Evolutionary conservation across 257 asterid genomes (phyloP), one percentile per base, ranked within the genome.

Genomic region (Solanum dulcamara): DNA sequence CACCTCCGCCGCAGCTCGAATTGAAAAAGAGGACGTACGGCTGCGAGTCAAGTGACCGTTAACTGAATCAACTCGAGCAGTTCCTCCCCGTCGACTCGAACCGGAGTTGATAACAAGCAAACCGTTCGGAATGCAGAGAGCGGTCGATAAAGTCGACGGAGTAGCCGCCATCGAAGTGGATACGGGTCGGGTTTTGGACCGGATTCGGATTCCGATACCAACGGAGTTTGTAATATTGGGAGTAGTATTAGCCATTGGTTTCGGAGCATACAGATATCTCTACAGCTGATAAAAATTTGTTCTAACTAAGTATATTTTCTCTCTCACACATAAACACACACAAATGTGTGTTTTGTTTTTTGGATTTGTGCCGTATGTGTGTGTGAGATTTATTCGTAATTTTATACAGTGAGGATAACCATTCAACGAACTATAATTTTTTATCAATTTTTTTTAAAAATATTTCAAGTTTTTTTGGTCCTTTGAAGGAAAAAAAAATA

Each of bases 201-300:
- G 85, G 62, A 77, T 20, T 5, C 66, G 85, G 44, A 77, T 24
- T 42, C 83, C 40, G 86, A 86, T 22, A 46, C 85, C 86, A 51
- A 50, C 28, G 32, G 83, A 50, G 46, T 70, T 84, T 32, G 80
- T 71, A 79, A 79, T 79, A 48, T 48, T 79, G 40, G 83, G n/a
- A 55, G 81, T 46, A 72, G 71, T 81, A 77, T 67, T 40, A 35
- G 90, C 91, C 91, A 86, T 84, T 88, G 89, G 88, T 88, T 89
- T 77, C 89, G 87, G 90, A 88, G 87, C 87, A 83, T 85, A 89
- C 81, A 66, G 57, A 48, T 79, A 79, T 72, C 81, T 2, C 24
- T 74, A 17, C 74, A 28, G 11, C 40, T 64, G 5, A 30, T 20
- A 24, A 6, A 28, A 24, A 4, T 38, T n/a, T 72, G 81, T n/a